phyloP scores from a whole-genome alignment of 2,329 filamentous ascomycete genomes.

The Neonectria coccinea region DNA sequence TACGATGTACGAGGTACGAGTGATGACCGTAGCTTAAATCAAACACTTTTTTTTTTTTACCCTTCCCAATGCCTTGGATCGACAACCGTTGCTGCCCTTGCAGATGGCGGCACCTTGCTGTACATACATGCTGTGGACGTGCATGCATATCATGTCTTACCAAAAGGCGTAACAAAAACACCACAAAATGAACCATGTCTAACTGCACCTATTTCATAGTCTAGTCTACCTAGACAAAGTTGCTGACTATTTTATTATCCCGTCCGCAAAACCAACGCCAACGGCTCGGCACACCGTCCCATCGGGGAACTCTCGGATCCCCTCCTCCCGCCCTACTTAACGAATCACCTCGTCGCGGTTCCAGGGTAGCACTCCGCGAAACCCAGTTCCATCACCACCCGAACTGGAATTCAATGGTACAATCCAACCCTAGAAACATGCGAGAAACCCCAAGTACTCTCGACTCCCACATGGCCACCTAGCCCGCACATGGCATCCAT shows the following conservation, averaged over 20 bases:
- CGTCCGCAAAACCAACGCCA: background rate
- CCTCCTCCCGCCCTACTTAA: background rate
- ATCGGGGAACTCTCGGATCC: slow-evolving; percentile 15
- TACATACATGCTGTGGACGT: background rate
- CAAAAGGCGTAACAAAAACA: too few relatives aligned
- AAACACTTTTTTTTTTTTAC: background rate
- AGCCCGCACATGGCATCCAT: slow-evolving; percentile 9
- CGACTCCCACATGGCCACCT: slow-evolving; percentile 17
- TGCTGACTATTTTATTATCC: too few relatives aligned
- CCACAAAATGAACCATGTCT: background rate
- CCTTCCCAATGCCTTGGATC: slow-evolving; percentile 8
- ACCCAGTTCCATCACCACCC: background rate
- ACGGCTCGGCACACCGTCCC: slow-evolving; percentile 8
- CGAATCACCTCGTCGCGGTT: slow-evolving; percentile 9
- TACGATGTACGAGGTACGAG: background rate
- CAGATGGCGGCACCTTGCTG: slow-evolving; percentile 1
- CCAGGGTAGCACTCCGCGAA: slow-evolving; percentile 2
- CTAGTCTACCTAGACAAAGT: too few relatives aligned
- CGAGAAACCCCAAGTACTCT: background rate
- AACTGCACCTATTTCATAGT: background rate
- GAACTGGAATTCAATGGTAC: slow-evolving; percentile 2
- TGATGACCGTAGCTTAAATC: background rate
- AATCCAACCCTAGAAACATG: background rate
- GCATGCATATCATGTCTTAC: slow-evolving; percentile 18
- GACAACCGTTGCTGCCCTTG: slow-evolving; percentile 13